Conservation (phyloP, 2,329 filamentous ascomycete genomes). For the Pleomassaria siparia region DNA sequence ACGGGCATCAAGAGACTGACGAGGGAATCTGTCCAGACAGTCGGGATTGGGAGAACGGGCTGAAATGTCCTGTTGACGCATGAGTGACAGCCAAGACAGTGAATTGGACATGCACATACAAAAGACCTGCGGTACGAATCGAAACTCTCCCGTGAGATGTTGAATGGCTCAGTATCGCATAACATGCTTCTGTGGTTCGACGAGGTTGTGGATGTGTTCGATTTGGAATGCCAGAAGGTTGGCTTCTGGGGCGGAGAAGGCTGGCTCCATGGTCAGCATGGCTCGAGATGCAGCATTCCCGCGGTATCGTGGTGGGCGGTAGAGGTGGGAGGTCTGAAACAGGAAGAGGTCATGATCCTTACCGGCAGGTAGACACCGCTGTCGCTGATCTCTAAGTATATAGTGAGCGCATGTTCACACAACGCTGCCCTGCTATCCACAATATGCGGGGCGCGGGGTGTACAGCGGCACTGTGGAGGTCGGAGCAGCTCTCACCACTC, state of each 20-base stretch:
- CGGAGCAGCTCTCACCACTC: slow-evolving; percentile 47
- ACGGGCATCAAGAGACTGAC: slow-evolving; percentile 56
- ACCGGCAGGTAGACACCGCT: slow-evolving; percentile 93
- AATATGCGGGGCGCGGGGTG: slow-evolving; percentile 6
- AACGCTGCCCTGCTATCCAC: background rate
- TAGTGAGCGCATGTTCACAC: slow-evolving; percentile 26
- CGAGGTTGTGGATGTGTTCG: slow-evolving; percentile 52
- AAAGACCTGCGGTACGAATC: slow-evolving; percentile 96
- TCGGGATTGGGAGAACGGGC: slow-evolving; percentile 77
- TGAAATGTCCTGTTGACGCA: slow-evolving; percentile 75
- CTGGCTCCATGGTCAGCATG: slow-evolving; percentile 27
- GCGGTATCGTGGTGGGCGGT: background rate
- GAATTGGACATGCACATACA: slow-evolving; percentile 57
- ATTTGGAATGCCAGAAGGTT: slow-evolving; percentile 67
- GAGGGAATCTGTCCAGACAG: slow-evolving; percentile 54
- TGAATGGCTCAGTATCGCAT: slow-evolving; percentile 87
- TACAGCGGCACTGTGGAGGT: background rate
- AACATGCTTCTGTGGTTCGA: slow-evolving; percentile 65
- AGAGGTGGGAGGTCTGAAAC: background rate
- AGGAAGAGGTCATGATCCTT: slow-evolving; percentile 40
- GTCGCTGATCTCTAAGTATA: slow-evolving; percentile 80
- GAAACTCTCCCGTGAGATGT: slow-evolving; percentile 94
- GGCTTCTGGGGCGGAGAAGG: slow-evolving; percentile 91
- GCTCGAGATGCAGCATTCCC: slow-evolving; percentile 2
- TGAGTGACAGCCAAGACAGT: slow-evolving; percentile 15